Percentiles rank a stretch among this genome's conserved stretches.
Conservation (phyloP, 1,139 yeast genomes). For the Arxiozyma slooffiae region DNA sequence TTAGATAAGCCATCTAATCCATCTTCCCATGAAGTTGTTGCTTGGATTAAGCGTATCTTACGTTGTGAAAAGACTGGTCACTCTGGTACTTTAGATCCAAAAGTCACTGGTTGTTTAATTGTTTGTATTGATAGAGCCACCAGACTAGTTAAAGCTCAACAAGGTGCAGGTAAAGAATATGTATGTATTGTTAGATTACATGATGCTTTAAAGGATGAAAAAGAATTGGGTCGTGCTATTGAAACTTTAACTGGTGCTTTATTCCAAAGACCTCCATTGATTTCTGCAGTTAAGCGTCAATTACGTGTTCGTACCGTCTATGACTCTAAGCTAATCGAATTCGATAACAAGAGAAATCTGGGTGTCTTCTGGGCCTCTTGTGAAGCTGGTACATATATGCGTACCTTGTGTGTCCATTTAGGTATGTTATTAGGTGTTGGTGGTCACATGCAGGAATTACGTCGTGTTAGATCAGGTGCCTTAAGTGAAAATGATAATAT, state of each 20-base stretch:
- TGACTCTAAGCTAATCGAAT: constrained; percentile 90
- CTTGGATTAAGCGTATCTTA: constrained; percentile 94
- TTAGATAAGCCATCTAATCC: constrained; percentile 97
- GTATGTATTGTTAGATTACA: constrained; percentile 95
- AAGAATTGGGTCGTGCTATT: constrained; percentile 76
- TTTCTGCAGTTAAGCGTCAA: constrained; percentile 98
- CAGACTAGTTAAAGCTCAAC: constrained; percentile 94
- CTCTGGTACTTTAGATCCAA: constrained; percentile 97
- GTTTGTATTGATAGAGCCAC: constrained; percentile 98
- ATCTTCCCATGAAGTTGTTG: constrained; percentile 96
- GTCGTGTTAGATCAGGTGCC: constrained; percentile 98
- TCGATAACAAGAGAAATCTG: constrained; percentile 91
- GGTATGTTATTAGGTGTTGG: constrained; percentile 98
- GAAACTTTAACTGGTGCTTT: constrained; percentile 97
- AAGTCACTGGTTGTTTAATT: constrained; percentile 94
- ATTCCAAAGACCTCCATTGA: constrained; percentile 97
- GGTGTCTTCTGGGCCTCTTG: constrained; percentile 99
- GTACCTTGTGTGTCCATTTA: constrained; percentile 95
- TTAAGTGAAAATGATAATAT: constrained; percentile 79
- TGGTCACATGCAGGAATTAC: constrained; percentile 99
- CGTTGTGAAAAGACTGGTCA: constrained; percentile 97
- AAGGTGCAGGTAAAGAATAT: constrained; percentile 99
- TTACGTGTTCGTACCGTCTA: constrained; percentile 96
- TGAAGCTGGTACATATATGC: constrained; percentile 99
- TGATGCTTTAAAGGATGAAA: constrained; percentile 82